These are phyloP conservation scores for Phaeosphaeriaceae sp. DNA, from an alignment of 2,329 filamentous ascomycete species.

Conservation along the genomic window DNA sequence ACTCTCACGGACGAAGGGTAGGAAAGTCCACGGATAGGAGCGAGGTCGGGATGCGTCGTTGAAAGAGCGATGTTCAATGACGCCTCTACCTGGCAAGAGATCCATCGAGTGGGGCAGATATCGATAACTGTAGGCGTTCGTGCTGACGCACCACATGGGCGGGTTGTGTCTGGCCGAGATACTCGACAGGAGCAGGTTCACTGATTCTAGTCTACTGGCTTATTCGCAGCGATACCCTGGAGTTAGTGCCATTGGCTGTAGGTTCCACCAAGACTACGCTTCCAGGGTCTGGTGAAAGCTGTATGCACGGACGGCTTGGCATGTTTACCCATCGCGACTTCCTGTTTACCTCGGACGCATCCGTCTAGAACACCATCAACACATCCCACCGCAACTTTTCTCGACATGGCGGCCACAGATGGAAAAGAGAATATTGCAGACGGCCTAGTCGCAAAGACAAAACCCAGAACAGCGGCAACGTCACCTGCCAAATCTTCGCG, in stretches of 20 bases:
- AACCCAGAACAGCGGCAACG: conserved; percentile 32
- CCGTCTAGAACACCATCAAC: conserved; percentile 12
- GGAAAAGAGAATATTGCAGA: conserved; percentile 76
- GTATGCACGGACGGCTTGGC: conserved; percentile 2
- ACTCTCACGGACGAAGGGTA: background rate
- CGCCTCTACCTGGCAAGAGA: too few species aligned
- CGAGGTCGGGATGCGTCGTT: too few species aligned
- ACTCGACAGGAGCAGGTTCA: background rate
- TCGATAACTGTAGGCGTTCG: too few species aligned
- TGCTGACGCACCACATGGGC: too few species aligned
- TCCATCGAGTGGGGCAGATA: too few species aligned
- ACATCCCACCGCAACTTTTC: conserved; percentile 15
- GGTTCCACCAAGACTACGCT: background rate
- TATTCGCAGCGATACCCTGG: background rate
- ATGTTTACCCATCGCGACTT: conserved; percentile 6
- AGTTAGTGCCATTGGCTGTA: background rate
- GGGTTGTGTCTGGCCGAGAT: background rate
- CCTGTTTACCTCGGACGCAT: conserved; percentile 20
- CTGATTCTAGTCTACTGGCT: background rate
- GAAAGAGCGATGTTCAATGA: too few species aligned
- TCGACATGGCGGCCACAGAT: conserved; percentile 43
- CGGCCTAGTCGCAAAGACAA: conserved; percentile 40
- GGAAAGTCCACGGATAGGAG: too few species aligned
- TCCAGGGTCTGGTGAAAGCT: background rate
- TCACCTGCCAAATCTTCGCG: conserved; percentile 41